These are phyloP conservation scores for Penicillium nordicum DNA, from an alignment of 2,329 filamentous ascomycete species.

Conservation along the genomic window DNA sequence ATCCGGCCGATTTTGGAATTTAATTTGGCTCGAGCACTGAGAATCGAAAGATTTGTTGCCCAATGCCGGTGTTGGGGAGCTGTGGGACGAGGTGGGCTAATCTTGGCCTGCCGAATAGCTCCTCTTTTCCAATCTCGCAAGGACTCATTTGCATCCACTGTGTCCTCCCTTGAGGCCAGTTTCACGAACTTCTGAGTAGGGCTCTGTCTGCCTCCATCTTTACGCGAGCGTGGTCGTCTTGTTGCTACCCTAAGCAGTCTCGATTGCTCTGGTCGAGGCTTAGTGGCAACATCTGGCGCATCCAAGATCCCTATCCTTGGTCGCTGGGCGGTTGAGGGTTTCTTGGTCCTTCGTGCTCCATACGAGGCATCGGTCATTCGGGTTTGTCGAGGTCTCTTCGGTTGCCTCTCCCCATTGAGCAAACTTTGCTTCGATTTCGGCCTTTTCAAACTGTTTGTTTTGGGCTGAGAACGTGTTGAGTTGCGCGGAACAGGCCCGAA, in stretches of 20 bases:
- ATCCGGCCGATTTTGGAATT: background rate
- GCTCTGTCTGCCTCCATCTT: slow-evolving; percentile 50
- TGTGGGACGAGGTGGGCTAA: slow-evolving; percentile 16
- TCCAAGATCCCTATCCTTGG: slow-evolving; percentile 52
- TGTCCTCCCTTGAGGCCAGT: slow-evolving; percentile 52
- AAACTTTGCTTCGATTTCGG: slow-evolving; percentile 15
- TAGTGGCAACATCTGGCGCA: slow-evolving; percentile 36
- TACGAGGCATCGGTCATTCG: slow-evolving; percentile 36
- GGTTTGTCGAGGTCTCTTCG: slow-evolving; percentile 32
- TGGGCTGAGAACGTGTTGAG: slow-evolving; percentile 6
- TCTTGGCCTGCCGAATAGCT: slow-evolving; percentile 32
- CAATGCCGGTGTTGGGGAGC: slow-evolving; percentile 24
- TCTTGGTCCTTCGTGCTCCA: slow-evolving; percentile 22
- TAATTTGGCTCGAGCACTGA: slow-evolving; percentile 7
- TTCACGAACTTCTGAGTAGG: slow-evolving; percentile 52
- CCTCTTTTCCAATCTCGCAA: slow-evolving; percentile 53
- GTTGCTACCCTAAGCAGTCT: slow-evolving; percentile 56
- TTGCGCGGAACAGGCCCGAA: slow-evolving; percentile 31
- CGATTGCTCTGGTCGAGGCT: slow-evolving; percentile 39
- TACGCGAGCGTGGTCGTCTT: slow-evolving; percentile 48
- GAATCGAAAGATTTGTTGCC: slow-evolving; percentile 20
- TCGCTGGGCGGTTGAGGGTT: slow-evolving; percentile 15
- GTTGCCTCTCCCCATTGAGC: slow-evolving; percentile 16
- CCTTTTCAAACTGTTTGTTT: slow-evolving; percentile 16
- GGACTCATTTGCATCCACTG: slow-evolving; percentile 50